A percentile compares a stretch with the other conserved stretches of the same genome.
Evolutionary conservation across 1,284 basidiomycete species (phyloP).

Genomic region (Ganoderma sp.): DNA sequence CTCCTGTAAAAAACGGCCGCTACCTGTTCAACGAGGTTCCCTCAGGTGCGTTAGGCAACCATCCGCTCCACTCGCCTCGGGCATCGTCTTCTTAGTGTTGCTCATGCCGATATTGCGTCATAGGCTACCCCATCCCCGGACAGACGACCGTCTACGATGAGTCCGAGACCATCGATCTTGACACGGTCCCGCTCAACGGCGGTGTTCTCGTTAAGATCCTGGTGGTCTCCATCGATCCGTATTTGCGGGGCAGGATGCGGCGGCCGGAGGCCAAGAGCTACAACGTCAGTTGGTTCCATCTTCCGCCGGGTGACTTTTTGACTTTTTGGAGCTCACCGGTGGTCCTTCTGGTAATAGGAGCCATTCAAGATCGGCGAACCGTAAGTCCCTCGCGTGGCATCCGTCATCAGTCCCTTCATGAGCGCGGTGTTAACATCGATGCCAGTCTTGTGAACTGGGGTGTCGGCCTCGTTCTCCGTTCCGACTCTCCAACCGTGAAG

Average conservation of each 20-base stretch:
- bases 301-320: neutral
- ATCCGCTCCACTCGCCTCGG: neutral
- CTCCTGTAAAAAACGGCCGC: constrained; percentile 28
- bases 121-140: constrained; percentile 54
- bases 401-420: neutral
- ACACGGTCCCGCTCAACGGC: constrained; percentile 54
- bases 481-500: constrained; percentile 46
- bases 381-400: constrained; percentile 12
- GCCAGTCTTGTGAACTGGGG: constrained; percentile 37
- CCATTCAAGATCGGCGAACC: constrained; percentile 25
- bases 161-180: constrained; percentile 55
- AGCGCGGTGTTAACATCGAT: neutral
- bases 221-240: constrained; percentile 55
- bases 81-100: neutral
- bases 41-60: constrained; percentile 12
- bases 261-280: constrained; percentile 20
- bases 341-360: constrained; percentile 5
- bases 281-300: neutral
- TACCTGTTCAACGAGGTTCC: constrained; percentile 30
- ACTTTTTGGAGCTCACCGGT: neutral
- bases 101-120: neutral
- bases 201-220: constrained; percentile 58
- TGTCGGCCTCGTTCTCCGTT: constrained; percentile 51
- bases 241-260: constrained; percentile 48
- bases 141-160: constrained; percentile 53